A percentile compares a stretch with the other conserved stretches of the same genome.
These are phyloP conservation scores for Pseudopithomyces chartarum DNA, from an alignment of 2,329 filamentous ascomycete species.

Conservation along the genomic window DNA sequence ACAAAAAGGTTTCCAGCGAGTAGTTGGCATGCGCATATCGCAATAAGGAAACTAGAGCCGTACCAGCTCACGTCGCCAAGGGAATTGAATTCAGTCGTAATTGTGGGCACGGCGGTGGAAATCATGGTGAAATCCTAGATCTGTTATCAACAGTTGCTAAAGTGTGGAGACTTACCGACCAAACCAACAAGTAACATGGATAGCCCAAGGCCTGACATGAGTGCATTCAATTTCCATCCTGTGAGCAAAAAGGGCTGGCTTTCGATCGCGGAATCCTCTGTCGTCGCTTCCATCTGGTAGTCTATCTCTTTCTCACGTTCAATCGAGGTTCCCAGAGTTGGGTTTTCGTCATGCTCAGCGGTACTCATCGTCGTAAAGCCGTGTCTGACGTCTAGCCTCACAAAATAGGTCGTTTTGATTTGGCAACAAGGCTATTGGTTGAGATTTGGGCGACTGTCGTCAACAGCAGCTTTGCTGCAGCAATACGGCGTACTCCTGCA, in stretches of 20 bases:
- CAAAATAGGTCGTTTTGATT: background rate
- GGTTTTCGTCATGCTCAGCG: background rate
- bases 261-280: background rate
- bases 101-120: slow-evolving; percentile 16
- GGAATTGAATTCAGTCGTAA: slow-evolving; percentile 18
- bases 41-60: slow-evolving; percentile 15
- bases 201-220: background rate
- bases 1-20: slow-evolving; percentile 20
- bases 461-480: background rate
- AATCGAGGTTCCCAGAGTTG: background rate
- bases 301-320: background rate
- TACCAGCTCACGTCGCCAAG: slow-evolving; percentile 21
- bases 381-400: background rate
- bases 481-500: background rate
- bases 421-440: background rate
- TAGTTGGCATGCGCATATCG: slow-evolving; percentile 15
- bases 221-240: background rate
- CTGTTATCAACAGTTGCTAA: background rate
- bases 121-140: slow-evolving; percentile 12
- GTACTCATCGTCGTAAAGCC: background rate
- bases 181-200: background rate
- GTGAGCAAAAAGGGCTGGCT: background rate
- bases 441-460: background rate
- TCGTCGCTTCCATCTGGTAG: background rate
- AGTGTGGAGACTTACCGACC: background rate